Percentiles rank a stretch among this genome's conserved stretches.
Evolutionary conservation across 2,329 filamentous ascomycete genomes (phyloP).

Genomic region (Trichoderma atroviride): DNA sequence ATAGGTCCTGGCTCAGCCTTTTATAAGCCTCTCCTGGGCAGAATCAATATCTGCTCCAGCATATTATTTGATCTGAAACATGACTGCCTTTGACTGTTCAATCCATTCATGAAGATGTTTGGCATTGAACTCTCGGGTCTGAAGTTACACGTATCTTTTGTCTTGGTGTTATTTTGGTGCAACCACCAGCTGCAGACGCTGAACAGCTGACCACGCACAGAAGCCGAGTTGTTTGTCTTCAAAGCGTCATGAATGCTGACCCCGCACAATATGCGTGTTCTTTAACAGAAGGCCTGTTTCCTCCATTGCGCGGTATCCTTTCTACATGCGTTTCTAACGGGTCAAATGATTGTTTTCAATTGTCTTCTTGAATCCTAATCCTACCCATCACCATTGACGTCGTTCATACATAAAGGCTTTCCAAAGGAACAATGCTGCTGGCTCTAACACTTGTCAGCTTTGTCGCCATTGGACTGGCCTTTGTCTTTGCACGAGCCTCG

Average conservation of each 20-base stretch:
- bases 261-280: background rate
- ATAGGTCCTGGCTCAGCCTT: background rate
- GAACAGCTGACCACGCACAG: background rate
- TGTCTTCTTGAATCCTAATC: background rate
- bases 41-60: background rate
- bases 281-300: background rate
- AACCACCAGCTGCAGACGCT: background rate
- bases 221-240: background rate
- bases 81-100: background rate
- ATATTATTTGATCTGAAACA: too few species aligned
- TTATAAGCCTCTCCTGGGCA: background rate
- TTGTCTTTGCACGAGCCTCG: background rate
- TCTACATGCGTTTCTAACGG: background rate
- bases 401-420: background rate
- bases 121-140: background rate
- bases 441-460: background rate
- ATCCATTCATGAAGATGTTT: background rate
- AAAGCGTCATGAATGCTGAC: background rate
- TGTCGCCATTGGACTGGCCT: background rate
- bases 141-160: background rate
- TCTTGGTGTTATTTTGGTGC: background rate
- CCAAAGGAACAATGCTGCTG: background rate
- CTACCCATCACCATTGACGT: background rate
- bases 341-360: background rate
- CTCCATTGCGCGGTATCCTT: background rate